Evolutionary conservation across 2,329 filamentous ascomycete species (phyloP), one percentile per base, ranked within the genome.

Genomic region (Stemphylium vesicarium): DNA sequence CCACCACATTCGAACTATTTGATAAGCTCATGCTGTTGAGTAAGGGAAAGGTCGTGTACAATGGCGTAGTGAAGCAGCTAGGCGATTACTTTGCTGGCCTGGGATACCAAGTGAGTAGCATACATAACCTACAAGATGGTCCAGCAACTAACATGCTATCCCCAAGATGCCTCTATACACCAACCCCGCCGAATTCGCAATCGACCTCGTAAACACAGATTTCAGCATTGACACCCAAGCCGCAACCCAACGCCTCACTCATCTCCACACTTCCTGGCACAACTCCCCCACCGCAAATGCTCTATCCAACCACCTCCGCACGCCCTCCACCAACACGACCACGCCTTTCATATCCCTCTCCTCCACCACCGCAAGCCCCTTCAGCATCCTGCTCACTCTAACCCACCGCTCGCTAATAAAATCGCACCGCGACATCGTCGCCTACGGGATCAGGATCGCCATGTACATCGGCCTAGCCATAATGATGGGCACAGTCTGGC

Each of bases 401-500:
- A 81, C 95, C 13, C 90, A 94, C 70, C 86, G 92, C 24, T 87
- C 86, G 12, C 92, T 91, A 69, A 87, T 96, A 75, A 96, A 96
- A 77, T 89, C 86, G 41, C 90, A 93, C 73, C 87, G 92, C 22
- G 92, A 96, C 70, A 82, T 96, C 6, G 85, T 96, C 46, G 91
- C 88, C 0, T 96, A 96, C 68, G 90, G 89, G 0, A 91, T 95
- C 63, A 85, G 92, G 3, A 81, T 95, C 37, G 88, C 84, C 36
- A 96, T 96, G 91, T 95, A 96, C 74, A 81, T 88, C 56, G 85
- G 85, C 76, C 81, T 96, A 13, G 91, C 91, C 1, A 85, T 95
- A 64, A 88, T 95, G 84, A 92, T 94, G 88, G 91, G 92, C 4
- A 96, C 92, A 0, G 89, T 96, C 11, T 96, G 90, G 88, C 78